Conservation (phyloP, 805 yeast species). For the Tetrapisispora fleetii region DNA sequence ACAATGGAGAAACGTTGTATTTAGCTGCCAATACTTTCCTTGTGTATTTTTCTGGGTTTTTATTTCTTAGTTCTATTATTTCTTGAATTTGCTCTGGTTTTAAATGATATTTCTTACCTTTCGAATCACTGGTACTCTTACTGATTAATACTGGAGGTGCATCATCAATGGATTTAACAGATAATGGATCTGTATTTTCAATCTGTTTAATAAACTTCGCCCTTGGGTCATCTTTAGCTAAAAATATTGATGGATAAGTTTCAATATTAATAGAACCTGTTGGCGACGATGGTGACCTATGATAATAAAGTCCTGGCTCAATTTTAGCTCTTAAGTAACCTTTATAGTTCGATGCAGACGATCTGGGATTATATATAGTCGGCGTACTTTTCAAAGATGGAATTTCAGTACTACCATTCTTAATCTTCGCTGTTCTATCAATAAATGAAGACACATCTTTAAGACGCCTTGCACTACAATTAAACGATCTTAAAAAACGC, state of each 20-base stretch:
- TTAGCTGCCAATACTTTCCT: constrained; percentile 50
- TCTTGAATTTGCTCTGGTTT: constrained; percentile 48
- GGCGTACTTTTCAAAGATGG: constrained; percentile 18
- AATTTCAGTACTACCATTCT: not conserved
- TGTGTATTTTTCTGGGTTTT: constrained; percentile 56
- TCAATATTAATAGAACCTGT: constrained; percentile 36
- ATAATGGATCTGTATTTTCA: constrained; percentile 14
- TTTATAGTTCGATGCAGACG: constrained; percentile 59
- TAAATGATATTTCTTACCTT: constrained; percentile 41
- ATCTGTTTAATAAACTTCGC: constrained; percentile 29
- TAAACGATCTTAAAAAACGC: constrained; percentile 12
- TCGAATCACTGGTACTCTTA: constrained; percentile 9
- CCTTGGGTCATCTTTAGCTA: constrained; percentile 55
- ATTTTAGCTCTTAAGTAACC: constrained; percentile 32
- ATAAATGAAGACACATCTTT: constrained; percentile 12
- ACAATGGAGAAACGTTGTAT: constrained; percentile 42
- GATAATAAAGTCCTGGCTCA: constrained; percentile 50
- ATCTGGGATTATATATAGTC: constrained; percentile 40
- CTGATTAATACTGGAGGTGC: constrained; percentile 32
- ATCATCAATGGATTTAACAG: constrained; percentile 28
- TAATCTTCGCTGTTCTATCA: constrained; percentile 4
- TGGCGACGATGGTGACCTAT: constrained; percentile 59
- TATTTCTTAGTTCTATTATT: constrained; percentile 44
- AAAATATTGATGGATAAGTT: constrained; percentile 57
- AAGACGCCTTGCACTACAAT: constrained; percentile 1